Percentiles rank a stretch among this genome's conserved stretches.
Conservation (phyloP, 768 basidiomycete species). For the Leccinum aurantiacum region DNA sequence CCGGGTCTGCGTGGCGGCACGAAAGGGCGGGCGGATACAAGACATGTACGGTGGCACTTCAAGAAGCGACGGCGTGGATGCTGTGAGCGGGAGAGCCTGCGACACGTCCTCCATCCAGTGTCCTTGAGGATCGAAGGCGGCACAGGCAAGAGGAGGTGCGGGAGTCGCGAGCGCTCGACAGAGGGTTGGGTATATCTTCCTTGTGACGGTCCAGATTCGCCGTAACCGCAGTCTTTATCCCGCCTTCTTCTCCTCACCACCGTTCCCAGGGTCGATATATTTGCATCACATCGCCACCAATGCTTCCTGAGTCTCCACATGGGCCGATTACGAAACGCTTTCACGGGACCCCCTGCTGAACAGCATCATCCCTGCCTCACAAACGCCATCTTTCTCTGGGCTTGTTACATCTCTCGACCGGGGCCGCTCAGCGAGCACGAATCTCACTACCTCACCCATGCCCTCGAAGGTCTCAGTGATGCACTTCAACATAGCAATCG, state of each 20-base stretch:
- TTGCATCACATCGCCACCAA: conserved; percentile 73
- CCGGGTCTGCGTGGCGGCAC: too few relatives aligned
- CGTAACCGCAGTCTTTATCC: background rate
- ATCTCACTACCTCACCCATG: conserved; percentile 63
- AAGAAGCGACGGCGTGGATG: too few relatives aligned
- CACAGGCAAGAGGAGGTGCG: too few relatives aligned
- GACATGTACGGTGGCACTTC: too few relatives aligned
- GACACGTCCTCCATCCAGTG: too few relatives aligned
- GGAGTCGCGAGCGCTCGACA: too few relatives aligned
- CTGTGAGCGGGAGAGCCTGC: too few relatives aligned
- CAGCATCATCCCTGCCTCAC: conserved; percentile 78
- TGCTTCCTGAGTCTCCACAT: conserved; percentile 64
- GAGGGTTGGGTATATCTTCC: too few relatives aligned
- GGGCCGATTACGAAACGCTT: conserved; percentile 60
- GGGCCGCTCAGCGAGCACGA: conserved; percentile 71
- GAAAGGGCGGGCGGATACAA: too few relatives aligned
- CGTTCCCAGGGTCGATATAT: conserved; percentile 63
- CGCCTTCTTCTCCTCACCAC: conserved; percentile 8
- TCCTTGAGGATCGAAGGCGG: too few relatives aligned
- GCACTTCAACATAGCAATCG: conserved; percentile 57
- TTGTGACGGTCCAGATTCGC: too few relatives aligned
- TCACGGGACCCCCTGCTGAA: conserved; percentile 51
- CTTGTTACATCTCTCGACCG: conserved; percentile 68
- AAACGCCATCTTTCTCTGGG: conserved; percentile 82
- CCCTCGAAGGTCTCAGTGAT: conserved; percentile 49